Evolutionary conservation across 306 rosid species (phyloP), one percentile per base, ranked within the genome.

Genomic region (Notholithocarpus densiflorus): DNA sequence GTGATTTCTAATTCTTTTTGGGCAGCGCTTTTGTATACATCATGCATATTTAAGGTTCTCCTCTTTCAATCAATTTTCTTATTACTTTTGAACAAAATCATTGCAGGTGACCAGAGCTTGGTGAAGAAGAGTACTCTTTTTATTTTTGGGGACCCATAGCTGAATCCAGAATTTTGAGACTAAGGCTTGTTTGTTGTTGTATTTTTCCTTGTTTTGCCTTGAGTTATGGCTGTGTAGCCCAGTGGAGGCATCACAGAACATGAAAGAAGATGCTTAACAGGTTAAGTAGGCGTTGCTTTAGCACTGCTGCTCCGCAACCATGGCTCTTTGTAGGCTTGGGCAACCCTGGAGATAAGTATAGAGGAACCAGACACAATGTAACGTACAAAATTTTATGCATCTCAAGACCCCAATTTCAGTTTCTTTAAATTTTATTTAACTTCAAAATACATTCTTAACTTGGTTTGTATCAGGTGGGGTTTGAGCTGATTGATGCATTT

Each of bases 351-450:
- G 92, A 86, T 55, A 91, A 94, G 81, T 94, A 74, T 78, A 81
- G 72, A 79, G 97, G 95, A 88, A 92, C 98, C 29, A 85, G 97
- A 40, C 98, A 92, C 89, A 94, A 92, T 89, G 97, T 94, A 86
- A 20, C 8, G 9, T 7, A 21, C 55, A 3, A 24, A 12, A 19
- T 48, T 48, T 48, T 5, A 23, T 24, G 8, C 75, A 32, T 78
- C 72, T 54, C 5, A 40, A 23, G 5, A n/a, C 14, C 77, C 17
- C 32, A n/a, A 17, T 52, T 73, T 45, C 8, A 8, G 18, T 12
- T 23, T 54, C 60, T 29, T 24, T 61, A 48, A 32, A 45, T 55
- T 64, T 61, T 2, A 15, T 5, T 43, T 51, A 19, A 7, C 8
- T n/a, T 34, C 57, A 69, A 3, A 26, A 37, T 20, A 7, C 14